Evolutionary conservation across 805 yeast genomes (phyloP).

Genomic region (Jamesozyma rosinii): DNA sequence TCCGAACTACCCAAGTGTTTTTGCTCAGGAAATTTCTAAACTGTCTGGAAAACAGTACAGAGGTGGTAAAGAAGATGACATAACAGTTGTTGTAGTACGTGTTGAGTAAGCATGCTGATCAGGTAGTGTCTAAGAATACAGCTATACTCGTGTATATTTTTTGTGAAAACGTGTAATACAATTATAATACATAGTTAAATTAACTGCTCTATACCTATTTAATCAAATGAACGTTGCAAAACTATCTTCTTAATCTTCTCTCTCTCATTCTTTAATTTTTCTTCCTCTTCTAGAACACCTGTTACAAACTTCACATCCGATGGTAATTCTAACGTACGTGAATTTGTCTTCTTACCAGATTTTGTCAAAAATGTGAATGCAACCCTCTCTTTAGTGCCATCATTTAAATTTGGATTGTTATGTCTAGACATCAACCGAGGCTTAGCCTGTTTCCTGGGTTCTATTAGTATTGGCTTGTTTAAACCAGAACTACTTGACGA

Average conservation of each 20-base stretch:
- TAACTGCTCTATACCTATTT: too few relatives aligned
- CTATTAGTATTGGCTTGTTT: neutral
- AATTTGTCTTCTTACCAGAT: slow-evolving; percentile 39
- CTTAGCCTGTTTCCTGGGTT: neutral
- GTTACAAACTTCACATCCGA: slow-evolving; percentile 45
- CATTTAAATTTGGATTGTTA: neutral
- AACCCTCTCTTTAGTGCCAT: slow-evolving; percentile 18
- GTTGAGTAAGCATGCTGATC: slow-evolving; percentile 41
- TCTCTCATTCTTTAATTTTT: slow-evolving; percentile 42
- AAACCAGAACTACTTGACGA: neutral
- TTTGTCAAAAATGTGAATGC: slow-evolving; percentile 50
- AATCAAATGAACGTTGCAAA: slow-evolving; percentile 31
- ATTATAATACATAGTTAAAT: too few relatives aligned
- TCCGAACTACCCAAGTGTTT: slow-evolving; percentile 69
- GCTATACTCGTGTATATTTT: too few relatives aligned
- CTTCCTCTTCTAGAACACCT: slow-evolving; percentile 42
- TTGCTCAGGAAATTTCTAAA: slow-evolving; percentile 51
- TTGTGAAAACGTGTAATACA: too few relatives aligned
- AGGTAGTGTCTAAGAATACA: too few relatives aligned
- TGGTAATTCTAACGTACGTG: slow-evolving; percentile 44
- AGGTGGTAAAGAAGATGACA: slow-evolving; percentile 96
- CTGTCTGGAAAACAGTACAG: slow-evolving; percentile 35
- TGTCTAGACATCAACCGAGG: neutral
- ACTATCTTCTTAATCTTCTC: slow-evolving; percentile 51
- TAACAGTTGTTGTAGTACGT: slow-evolving; percentile 69